Evolutionary conservation across 352 stramenopile genomes (phyloP), one percentile per base, ranked within the genome.

Genomic region (Globisporangium paroecandrum): DNA sequence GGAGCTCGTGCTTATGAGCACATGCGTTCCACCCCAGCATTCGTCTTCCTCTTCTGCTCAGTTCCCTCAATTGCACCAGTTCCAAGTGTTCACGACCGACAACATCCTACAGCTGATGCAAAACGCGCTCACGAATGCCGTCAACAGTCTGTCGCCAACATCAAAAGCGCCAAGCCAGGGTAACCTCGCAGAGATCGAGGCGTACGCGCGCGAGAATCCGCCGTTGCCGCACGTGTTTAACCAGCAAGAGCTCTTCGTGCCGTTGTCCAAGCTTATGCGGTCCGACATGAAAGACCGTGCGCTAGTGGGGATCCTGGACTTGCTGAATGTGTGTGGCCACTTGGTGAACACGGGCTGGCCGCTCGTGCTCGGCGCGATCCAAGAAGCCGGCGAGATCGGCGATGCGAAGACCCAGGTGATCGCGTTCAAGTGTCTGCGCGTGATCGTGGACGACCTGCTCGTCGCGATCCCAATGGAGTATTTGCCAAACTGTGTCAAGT

Each of bases 381-480:
- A 90, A 63, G 77, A 89, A 71, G 79, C 84, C 20, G 87, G 81
- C 9, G 84, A 89, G 24, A 69, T 80, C 24, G 85, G 82, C 41
- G 85, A 95, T 47, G 74, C 43, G 10, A 91, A 91, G 75, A 91
- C 85, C n/a, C 87, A 96, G 53, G 77, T 94, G 29, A 68, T 85
- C 25, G 87, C 87, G 58, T 99, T 99, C 77, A 97, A 98, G 77
- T 98, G 91, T 61, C 78, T 99, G 36, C 97, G 98, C 32, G 77
- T 99, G 15, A 98, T 99, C 62, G 92, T 99, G 13, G 97, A 99
- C 72, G 96, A 99, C 62, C 93, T 99, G 68, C 77, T 99, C 49
- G 94, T 97, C 8, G 83, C 89, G 36, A 87, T 98, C 32, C 84
- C 90, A 1, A 77, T 75, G 29, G 73, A 65, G 68, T 85, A 94